These are phyloP conservation scores for Scenedesmus sp. DNA, from an alignment of 163 green algal genomes.

Conservation along the genomic window DNA sequence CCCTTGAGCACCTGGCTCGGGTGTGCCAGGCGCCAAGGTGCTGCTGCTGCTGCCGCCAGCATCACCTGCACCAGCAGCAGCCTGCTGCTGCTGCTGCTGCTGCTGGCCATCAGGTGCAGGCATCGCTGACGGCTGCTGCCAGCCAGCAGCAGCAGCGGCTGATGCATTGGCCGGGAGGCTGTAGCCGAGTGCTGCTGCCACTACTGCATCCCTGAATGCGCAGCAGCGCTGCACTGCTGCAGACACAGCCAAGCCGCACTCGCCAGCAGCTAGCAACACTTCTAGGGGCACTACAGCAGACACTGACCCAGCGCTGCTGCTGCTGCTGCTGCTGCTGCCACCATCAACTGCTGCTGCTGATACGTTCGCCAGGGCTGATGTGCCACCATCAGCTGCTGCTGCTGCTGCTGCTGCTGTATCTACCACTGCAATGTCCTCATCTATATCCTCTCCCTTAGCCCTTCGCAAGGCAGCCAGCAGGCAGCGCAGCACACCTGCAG, in stretches of 20 bases:
- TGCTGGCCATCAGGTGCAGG: not conserved
- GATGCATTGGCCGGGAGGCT: not conserved
- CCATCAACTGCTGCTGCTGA: not conserved
- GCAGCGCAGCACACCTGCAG: constrained; percentile 52
- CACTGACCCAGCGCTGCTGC: not conserved
- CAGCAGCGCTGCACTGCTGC: constrained; percentile 14
- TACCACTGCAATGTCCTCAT: not conserved
- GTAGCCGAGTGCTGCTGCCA: constrained; percentile 17
- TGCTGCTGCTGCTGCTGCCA: not conserved
- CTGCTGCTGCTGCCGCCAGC: not conserved
- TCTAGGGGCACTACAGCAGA: constrained; percentile 3
- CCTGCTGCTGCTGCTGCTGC: not conserved
- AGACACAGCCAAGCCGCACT: not conserved
- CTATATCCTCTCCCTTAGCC: not conserved
- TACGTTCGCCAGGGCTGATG: not conserved
- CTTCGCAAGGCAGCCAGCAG: constrained; percentile 55
- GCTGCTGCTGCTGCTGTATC: not conserved
- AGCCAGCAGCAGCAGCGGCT: not conserved
- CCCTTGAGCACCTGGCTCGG: not conserved
- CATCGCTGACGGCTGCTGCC: not conserved
- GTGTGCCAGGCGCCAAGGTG: constrained; percentile 11
- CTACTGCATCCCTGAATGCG: constrained; percentile 18
- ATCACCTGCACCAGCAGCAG: not conserved
- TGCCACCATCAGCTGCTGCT: not conserved
- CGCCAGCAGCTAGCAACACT: not conserved